Evolutionary conservation across 2,329 filamentous ascomycete species (phyloP).

Genomic region (Colletotrichum sp.): DNA sequence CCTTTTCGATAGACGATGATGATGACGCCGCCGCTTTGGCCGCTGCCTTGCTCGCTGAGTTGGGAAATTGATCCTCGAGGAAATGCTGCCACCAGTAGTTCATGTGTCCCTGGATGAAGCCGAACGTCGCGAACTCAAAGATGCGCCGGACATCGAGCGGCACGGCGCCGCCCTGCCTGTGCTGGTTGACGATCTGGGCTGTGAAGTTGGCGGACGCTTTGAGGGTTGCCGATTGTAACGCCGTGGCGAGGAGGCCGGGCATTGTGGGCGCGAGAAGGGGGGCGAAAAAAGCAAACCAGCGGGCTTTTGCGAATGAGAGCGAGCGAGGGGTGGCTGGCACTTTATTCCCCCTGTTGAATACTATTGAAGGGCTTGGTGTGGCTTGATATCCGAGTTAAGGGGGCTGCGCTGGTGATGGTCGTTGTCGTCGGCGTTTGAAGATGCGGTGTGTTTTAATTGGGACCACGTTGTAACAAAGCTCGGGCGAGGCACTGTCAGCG

Average conservation of each 20-base stretch:
- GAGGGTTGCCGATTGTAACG: conserved; percentile 16
- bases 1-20: conserved; percentile 4
- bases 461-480: conserved; percentile 18
- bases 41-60: conserved; percentile 22
- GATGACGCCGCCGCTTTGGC: background rate
- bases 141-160: conserved; percentile 36
- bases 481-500: background rate
- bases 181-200: conserved; percentile 20
- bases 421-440: background rate
- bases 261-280: background rate
- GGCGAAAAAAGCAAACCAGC: background rate
- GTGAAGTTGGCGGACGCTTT: conserved; percentile 20
- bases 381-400: background rate
- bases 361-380: background rate
- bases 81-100: conserved; percentile 39
- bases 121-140: conserved; percentile 39
- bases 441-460: conserved; percentile 19
- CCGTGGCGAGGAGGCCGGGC: conserved; percentile 17
- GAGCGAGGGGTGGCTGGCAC: background rate
- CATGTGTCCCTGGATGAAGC: conserved; percentile 38
- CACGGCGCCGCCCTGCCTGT: background rate
- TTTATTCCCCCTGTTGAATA: background rate
- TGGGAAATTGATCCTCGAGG: conserved; percentile 38
- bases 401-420: background rate
- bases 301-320: background rate